phyloP scores from a whole-genome alignment of 225 moss, liverwort and hornwort genomes.

The Antitrichia curtipendula region DNA sequence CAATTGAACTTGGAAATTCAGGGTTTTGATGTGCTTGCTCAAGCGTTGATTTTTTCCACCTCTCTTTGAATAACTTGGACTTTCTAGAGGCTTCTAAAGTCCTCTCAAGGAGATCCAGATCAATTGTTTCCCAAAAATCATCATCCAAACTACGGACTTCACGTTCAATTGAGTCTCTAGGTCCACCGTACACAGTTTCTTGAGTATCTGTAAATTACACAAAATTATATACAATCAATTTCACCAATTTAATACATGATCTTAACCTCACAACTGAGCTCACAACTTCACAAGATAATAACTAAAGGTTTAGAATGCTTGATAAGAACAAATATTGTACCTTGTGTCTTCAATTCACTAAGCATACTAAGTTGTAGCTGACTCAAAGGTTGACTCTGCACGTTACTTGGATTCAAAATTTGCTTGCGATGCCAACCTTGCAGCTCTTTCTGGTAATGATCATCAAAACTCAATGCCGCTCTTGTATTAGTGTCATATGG shows the following conservation, averaged over 20 bases:
- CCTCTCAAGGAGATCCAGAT: neutral
- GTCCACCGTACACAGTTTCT: too few relatives aligned
- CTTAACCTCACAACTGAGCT: too few relatives aligned
- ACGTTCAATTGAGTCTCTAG: neutral
- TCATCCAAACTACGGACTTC: rapidly evolving
- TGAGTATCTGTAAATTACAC: too few relatives aligned
- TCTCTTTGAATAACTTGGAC: neutral
- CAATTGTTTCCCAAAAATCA: neutral
- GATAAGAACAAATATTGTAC: neutral
- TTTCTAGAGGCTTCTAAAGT: neutral
- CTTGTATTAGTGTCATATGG: too few relatives aligned
- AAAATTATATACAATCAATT: too few relatives aligned
- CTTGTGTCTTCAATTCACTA: neutral
- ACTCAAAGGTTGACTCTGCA: neutral
- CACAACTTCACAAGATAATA: neutral
- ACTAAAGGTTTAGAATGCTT: neutral
- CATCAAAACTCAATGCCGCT: too few relatives aligned
- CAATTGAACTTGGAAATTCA: neutral
- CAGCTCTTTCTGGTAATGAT: too few relatives aligned
- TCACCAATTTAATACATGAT: too few relatives aligned
- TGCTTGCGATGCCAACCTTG: too few relatives aligned
- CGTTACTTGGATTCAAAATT: neutral
- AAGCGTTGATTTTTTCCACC: neutral
- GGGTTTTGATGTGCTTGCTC: neutral
- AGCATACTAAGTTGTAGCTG: neutral